These are phyloP conservation scores for Pythium sukuiense DNA, from an alignment of 352 stramenopile genomes.

Conservation along the genomic window DNA sequence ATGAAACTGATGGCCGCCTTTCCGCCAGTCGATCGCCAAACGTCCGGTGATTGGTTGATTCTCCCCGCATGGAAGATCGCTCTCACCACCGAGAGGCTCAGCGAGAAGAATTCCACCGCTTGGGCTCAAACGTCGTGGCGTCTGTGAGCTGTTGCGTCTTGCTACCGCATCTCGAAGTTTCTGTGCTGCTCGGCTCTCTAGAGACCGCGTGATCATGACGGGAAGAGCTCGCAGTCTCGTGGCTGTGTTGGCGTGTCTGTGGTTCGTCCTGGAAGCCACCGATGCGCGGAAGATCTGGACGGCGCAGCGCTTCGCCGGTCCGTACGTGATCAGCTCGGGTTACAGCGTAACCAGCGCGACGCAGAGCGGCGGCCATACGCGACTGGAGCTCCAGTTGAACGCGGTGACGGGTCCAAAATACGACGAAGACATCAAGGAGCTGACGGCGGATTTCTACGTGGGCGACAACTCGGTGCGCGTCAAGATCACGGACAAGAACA, in stretches of 20 bases:
- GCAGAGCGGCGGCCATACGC: slow-evolving; percentile 28
- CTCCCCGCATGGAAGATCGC: background rate
- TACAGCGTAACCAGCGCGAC: slow-evolving; percentile 39
- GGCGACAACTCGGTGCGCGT: slow-evolving; percentile 43
- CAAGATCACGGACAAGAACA: slow-evolving; percentile 56
- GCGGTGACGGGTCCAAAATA: slow-evolving; percentile 23
- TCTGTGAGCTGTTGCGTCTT: too few relatives aligned
- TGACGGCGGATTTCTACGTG: slow-evolving; percentile 43
- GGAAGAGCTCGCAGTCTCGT: background rate
- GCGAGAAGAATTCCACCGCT: background rate
- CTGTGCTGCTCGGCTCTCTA: background rate
- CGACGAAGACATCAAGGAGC: slow-evolving; percentile 37
- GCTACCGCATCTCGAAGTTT: background rate
- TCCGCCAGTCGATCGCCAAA: background rate
- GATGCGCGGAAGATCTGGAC: background rate
- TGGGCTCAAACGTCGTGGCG: too few relatives aligned
- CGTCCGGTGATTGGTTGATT: background rate
- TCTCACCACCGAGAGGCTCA: background rate
- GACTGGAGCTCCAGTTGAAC: slow-evolving; percentile 38
- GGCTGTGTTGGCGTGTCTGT: background rate
- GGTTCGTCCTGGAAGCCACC: background rate
- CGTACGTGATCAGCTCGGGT: slow-evolving; percentile 36
- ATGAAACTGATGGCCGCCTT: background rate
- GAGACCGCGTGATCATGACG: background rate
- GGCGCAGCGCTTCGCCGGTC: background rate